Percentiles rank a stretch among this genome's conserved stretches.
Evolutionary conservation across 345 rosid genomes (phyloP).

Genomic region (Excoecaria cochinchinensis): DNA sequence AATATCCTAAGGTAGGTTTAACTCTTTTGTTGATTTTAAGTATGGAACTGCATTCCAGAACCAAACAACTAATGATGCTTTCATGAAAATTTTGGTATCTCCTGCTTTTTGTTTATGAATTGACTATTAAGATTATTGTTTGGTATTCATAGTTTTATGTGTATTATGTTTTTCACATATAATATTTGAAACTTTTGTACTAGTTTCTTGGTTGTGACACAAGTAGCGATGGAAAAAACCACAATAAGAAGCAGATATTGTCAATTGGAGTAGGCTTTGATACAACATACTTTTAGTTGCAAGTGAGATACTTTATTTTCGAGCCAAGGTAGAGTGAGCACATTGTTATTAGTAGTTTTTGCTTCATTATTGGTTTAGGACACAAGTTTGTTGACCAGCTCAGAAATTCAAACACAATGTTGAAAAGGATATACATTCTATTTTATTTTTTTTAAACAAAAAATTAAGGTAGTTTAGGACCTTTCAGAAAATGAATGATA

Average conservation of each 20-base stretch:
- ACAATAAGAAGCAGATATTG: constrained; percentile 68
- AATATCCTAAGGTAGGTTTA: constrained; percentile 52
- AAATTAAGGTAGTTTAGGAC: not conserved
- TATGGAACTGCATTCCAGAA: not conserved
- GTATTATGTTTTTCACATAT: no score
- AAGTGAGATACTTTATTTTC: constrained; percentile 41
- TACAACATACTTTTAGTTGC: constrained; percentile 81
- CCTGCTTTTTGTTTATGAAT: not conserved
- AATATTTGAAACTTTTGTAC: constrained; percentile 48
- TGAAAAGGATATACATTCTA: not conserved
- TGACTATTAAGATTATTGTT: not conserved
- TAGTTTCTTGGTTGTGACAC: constrained; percentile 66
- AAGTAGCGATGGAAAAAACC: constrained; percentile 26
- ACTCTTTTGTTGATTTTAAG: not conserved
- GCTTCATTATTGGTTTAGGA: constrained; percentile 1
- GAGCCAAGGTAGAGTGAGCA: not conserved
- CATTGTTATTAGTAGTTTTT: not conserved
- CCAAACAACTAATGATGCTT: not conserved
- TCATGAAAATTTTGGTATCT: not conserved
- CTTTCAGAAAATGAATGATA: not conserved
- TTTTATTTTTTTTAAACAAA: no score
- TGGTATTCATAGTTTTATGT: no score
- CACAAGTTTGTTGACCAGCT: not conserved
- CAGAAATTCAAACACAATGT: no score
- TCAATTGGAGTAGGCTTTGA: constrained; percentile 98